phyloP scores from a whole-genome alignment of 1,284 basidiomycete species.

The Microstroma glucosiphilum region DNA sequence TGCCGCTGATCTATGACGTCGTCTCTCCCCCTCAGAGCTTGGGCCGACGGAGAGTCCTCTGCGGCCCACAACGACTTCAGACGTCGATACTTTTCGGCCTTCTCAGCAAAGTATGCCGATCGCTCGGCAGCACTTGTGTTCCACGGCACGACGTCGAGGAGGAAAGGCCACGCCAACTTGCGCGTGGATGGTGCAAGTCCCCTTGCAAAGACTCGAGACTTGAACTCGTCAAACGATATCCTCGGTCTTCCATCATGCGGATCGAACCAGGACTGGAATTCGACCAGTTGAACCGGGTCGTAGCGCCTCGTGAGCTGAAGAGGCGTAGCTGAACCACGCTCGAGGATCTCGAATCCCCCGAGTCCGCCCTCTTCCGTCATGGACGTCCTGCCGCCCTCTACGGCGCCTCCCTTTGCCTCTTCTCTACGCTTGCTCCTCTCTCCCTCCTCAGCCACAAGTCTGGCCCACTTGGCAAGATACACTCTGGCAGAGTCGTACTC shows the following conservation, averaged over 20 bases:
- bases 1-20: constrained; percentile 61
- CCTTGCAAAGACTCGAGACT: constrained; percentile 33
- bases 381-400: neutral
- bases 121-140: constrained; percentile 52
- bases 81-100: constrained; percentile 22
- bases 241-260: neutral
- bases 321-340: constrained; percentile 1
- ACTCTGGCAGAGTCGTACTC: constrained; percentile 86
- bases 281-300: neutral
- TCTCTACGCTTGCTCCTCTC: constrained; percentile 35
- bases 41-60: neutral
- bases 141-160: constrained; percentile 80
- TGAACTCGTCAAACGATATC: constrained; percentile 17
- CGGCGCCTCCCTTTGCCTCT: constrained; percentile 1
- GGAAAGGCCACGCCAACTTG: constrained; percentile 71
- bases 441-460: constrained; percentile 64
- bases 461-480: constrained; percentile 92
- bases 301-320: neutral
- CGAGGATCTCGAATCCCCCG: constrained; percentile 35
- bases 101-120: constrained; percentile 18
- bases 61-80: constrained; percentile 26
- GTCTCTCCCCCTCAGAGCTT: neutral
- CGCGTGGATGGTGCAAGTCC: constrained; percentile 30
- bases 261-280: neutral
- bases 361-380: constrained; percentile 22